Base-by-base conservation (phyloP, 2,329 filamentous ascomycete genomes). In the Pezicula carpinea region DNA sequence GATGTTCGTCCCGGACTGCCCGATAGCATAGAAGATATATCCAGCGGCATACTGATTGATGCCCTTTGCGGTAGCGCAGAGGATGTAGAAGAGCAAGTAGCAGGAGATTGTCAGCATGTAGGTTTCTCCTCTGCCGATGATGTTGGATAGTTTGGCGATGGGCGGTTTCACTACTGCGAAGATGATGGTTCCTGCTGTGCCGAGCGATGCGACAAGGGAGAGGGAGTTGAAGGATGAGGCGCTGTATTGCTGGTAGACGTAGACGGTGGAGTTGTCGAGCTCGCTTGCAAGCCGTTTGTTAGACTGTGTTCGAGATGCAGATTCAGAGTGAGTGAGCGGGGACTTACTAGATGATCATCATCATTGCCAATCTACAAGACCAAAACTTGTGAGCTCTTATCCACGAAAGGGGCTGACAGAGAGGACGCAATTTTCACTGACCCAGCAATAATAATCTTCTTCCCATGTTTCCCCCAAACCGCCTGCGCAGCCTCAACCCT, bases 81-180 rank as follows among this genome's bases (percentile, higher is more conserved):
- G 69, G 18, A 80, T 72, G 57, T 80, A 82, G 0, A 78, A 74
- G 8, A 82, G 55, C 1, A 74, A 67, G 55, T 76, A 82, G 39
- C 80, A 67, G 17, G 70, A 52, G 18, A 83, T 72, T 2, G 74
- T 73, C 13, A 82, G 58, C 13, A 69, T 65, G 56, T 83, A 82
- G 2, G 78, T 79, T 59, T 82, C 75, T 15, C 79, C 75, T 21
- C 80, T 74, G 21, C 79, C 79, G 44, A 82, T 80, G 6, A 82
- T 77, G 54, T 82, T 76, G 6, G 79, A 77, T 32, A 82, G 66
- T 60, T 82, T 82, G 43, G 77, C 77, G 61, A 82, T 75, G 7
- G 77, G 79, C 13, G 79, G 78, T 56, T 82, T 82, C 47, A 76
- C 71, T n/a, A 80, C 73, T 4, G 78, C 74, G 42, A 68, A 68